phyloP scores from a whole-genome alignment of 176 grass and related monocot species.

The Calamus simplicifolius region DNA sequence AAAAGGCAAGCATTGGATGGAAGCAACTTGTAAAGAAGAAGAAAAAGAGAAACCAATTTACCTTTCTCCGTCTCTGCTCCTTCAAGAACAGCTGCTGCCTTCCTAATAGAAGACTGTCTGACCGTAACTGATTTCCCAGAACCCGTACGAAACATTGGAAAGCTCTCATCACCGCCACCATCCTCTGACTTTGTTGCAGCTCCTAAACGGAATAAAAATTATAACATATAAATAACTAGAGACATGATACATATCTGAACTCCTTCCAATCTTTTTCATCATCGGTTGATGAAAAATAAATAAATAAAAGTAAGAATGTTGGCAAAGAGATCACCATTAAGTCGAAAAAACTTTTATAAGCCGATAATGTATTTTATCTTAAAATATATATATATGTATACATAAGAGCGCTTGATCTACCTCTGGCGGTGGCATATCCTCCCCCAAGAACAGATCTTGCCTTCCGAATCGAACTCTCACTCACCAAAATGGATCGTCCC shows the following conservation, averaged over 20 bases:
- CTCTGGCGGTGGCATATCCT: slow-evolving; percentile 17
- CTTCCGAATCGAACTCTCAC: slow-evolving; percentile 31
- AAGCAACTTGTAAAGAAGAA: neutral
- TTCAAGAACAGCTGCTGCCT: slow-evolving; percentile 28
- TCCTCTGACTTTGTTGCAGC: neutral
- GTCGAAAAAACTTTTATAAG: no score
- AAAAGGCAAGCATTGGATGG: neutral
- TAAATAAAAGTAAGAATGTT: no score
- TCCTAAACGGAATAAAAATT: neutral
- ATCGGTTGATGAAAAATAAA: no score
- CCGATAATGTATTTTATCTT: no score
- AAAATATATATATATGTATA: no score
- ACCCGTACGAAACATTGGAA: slow-evolving; percentile 28
- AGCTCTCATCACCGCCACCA: neutral
- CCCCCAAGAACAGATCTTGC: slow-evolving; percentile 42
- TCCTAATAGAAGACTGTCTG: slow-evolving; percentile 31
- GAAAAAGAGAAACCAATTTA: neutral
- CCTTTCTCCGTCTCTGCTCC: slow-evolving; percentile 23
- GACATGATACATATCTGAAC: neutral
- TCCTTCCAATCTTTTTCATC: no score
- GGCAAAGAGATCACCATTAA: no score
- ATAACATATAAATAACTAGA: neutral
- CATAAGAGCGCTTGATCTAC: slow-evolving; percentile 1
- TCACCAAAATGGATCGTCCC: slow-evolving; percentile 26
- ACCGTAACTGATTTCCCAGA: slow-evolving; percentile 31